These are phyloP conservation scores for Fistulifera pelliculosa DNA, from an alignment of 108 stramenopile species.

Conservation along the genomic window DNA sequence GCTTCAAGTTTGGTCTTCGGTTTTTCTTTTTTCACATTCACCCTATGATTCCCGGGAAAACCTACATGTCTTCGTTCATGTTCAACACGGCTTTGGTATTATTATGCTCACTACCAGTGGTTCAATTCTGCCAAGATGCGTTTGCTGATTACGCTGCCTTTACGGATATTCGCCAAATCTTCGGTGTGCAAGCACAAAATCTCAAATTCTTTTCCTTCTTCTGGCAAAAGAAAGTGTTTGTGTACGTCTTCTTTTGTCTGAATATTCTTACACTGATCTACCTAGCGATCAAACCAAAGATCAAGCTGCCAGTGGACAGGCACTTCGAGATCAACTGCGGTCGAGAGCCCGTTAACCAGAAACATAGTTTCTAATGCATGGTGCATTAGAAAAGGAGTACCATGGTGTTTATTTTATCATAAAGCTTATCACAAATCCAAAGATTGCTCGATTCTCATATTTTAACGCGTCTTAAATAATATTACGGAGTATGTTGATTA, in stretches of 20 bases:
- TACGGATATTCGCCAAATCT: slow-evolving; percentile 80
- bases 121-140: slow-evolving; percentile 80
- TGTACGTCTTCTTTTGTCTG: slow-evolving; percentile 70
- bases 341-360: too few species aligned
- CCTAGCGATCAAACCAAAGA: slow-evolving; percentile 68
- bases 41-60: slow-evolving; percentile 90
- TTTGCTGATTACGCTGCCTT: slow-evolving; percentile 83
- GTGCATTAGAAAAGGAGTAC: too few species aligned
- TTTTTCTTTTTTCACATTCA: slow-evolving; percentile 86
- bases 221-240: slow-evolving; percentile 85
- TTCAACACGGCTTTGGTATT: slow-evolving; percentile 90
- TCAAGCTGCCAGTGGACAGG: background rate
- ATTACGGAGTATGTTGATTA: too few species aligned
- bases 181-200: slow-evolving; percentile 85
- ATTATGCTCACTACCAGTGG: slow-evolving; percentile 85
- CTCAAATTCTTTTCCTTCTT: slow-evolving; percentile 85
- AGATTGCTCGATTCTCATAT: too few species aligned
- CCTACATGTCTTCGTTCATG: slow-evolving; percentile 95
- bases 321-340: slow-evolving; percentile 5
- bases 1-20: slow-evolving; percentile 90
- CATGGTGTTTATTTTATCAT: too few species aligned
- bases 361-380: too few species aligned
- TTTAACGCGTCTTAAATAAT: too few species aligned
- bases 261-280: slow-evolving; percentile 61
- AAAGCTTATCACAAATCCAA: too few species aligned